Conservation (phyloP, 345 rosid species). For the Populus pruinosa region DNA sequence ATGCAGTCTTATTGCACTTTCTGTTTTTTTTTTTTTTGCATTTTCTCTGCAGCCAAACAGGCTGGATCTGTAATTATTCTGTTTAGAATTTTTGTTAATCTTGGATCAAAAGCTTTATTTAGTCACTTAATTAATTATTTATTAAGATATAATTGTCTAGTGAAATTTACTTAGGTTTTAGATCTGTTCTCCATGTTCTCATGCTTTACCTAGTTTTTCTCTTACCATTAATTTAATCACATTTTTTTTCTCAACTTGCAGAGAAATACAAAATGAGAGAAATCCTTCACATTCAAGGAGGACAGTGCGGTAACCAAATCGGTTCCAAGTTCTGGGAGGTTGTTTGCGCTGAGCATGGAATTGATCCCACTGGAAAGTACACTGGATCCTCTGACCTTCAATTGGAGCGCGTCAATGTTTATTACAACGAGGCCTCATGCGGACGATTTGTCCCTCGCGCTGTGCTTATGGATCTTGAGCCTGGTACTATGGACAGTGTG, state of each 20-base stretch:
- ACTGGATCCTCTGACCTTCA: constrained; percentile 25
- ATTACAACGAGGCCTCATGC: constrained; percentile 24
- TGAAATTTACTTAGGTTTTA: no score
- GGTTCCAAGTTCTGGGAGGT: constrained; percentile 31
- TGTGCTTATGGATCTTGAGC: constrained; percentile 31
- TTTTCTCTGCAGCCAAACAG: neutral
- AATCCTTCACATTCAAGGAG: no score
- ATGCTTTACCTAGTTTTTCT: no score
- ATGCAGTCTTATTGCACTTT: no score
- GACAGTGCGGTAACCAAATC: no score
- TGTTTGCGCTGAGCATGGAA: constrained; percentile 27
- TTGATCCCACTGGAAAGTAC: constrained; percentile 26
- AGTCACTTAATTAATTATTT: no score
- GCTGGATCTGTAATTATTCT: neutral
- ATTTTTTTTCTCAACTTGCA: no score
- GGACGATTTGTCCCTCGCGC: constrained; percentile 27
- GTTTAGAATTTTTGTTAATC: neutral
- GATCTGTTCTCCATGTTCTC: no score
- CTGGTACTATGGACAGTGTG: constrained; percentile 33
- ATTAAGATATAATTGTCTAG: no score
- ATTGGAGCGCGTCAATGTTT: constrained; percentile 26
- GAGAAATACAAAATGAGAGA: no score
- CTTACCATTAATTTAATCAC: no score
- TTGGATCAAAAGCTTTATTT: no score
- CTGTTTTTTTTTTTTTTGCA: neutral